These are phyloP conservation scores for Clitocybe nebularis DNA, from an alignment of 1,284 basidiomycete genomes.

Conservation along the genomic window DNA sequence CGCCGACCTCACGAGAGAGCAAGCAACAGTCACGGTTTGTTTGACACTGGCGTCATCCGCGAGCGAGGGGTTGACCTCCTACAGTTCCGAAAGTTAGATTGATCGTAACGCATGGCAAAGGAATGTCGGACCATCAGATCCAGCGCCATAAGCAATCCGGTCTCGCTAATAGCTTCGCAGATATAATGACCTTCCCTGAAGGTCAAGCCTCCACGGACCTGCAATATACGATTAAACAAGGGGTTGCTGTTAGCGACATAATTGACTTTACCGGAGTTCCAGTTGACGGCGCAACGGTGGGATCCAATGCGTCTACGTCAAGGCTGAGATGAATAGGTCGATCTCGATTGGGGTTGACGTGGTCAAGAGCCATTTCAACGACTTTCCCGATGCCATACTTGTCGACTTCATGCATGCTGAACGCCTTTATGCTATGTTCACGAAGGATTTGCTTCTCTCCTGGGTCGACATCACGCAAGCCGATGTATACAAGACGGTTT, in stretches of 20 bases:
- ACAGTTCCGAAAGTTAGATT: slow-evolving; percentile 5
- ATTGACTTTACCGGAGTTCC: slow-evolving; percentile 72
- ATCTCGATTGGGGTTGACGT: slow-evolving; percentile 83
- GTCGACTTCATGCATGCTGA: slow-evolving; percentile 98
- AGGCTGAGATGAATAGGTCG: slow-evolving; percentile 94
- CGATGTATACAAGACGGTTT: slow-evolving; percentile 87
- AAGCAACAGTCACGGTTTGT: slow-evolving; percentile 92
- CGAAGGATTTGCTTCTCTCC: slow-evolving; percentile 88
- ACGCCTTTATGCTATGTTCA: slow-evolving; percentile 89
- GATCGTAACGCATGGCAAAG: neutral
- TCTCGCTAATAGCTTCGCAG: slow-evolving; percentile 92
- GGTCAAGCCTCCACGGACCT: slow-evolving; percentile 92
- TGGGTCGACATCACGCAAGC: slow-evolving; percentile 89
- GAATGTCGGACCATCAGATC: slow-evolving; percentile 75
- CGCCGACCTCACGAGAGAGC: slow-evolving; percentile 87
- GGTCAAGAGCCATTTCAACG: slow-evolving; percentile 93
- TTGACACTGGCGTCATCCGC: slow-evolving; percentile 68
- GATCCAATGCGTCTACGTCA: slow-evolving; percentile 95
- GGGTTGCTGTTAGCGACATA: neutral
- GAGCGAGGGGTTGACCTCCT: slow-evolving; percentile 97
- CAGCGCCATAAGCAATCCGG: slow-evolving; percentile 86
- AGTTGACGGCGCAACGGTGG: slow-evolving; percentile 92
- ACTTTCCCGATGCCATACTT: slow-evolving; percentile 94
- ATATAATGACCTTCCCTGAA: slow-evolving; percentile 99
- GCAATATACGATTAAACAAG: too few relatives aligned